Evolutionary conservation across 768 basidiomycete species (phyloP), one percentile per base, ranked within the genome.

Genomic region (Boletus huronensis): DNA sequence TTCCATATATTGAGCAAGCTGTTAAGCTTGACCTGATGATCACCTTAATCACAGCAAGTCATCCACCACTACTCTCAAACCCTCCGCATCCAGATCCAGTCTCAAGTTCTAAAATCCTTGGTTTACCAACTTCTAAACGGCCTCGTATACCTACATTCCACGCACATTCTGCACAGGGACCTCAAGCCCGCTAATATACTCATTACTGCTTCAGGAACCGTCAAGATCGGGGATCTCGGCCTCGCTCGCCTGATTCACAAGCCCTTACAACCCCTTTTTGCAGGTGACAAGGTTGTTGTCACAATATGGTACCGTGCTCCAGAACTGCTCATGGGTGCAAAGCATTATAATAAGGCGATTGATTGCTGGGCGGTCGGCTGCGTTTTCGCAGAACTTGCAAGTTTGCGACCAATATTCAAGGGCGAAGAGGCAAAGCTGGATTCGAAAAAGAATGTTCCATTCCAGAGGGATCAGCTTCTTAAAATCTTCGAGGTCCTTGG

Each of bases 291-390:
- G 65, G 95, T 99, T 26, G 97, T 98, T 34, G 97, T 99, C 13
- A 99, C 97, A 0, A 98, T 99, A 65, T 98, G 97, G 97, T 99
- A 99, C 69, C 90, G 97, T 49, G 93, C 93, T 7, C 97, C 97
- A 0, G 97, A 99, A 67, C 82, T 99, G 3, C 80, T 99, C 10
- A 80, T 99, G 74, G 96, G 97, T 26, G 93, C 96, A 1, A 93
- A 94, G 58, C 97, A 99, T 71, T 99, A 99, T 70, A 96, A 97
- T 60, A 93, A 92, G 62, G 90, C 95, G 5, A 86, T 98, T 38
- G 94, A 99, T 67, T 85, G 93, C 50, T 99, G 97, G 97, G 95
- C 97, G 25, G 86, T 98, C 6, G 97, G 95, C 1, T 99, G 97
- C 68, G 98, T 99, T 41, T 88, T 96, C 74, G 97, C 95, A 1